These are phyloP conservation scores for Botrytis pseudocinerea DNA, from an alignment of 2,329 filamentous ascomycete genomes.

Conservation along the genomic window DNA sequence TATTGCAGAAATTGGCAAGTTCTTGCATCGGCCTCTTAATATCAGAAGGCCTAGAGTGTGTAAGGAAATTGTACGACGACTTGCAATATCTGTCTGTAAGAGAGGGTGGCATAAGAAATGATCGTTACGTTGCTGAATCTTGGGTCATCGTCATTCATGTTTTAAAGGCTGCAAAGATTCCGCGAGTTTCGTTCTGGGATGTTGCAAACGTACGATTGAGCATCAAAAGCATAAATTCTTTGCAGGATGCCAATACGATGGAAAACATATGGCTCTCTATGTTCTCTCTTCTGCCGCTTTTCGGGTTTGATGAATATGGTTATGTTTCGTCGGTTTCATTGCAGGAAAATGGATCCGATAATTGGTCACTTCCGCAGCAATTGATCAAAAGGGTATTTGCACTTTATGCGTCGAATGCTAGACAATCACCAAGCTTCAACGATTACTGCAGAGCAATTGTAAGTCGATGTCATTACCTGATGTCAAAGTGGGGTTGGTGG, in stretches of 20 bases:
- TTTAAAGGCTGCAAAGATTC: constrained; percentile 52
- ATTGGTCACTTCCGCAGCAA: constrained; percentile 61
- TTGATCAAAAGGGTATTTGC: constrained; percentile 58
- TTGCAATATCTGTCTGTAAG: constrained; percentile 49
- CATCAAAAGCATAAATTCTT: constrained; percentile 41
- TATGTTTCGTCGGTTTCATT: constrained; percentile 47
- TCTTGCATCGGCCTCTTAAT: constrained; percentile 47
- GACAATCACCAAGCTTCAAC: constrained; percentile 63
- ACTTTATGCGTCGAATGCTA: constrained; percentile 56
- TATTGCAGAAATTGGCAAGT: constrained; percentile 48
- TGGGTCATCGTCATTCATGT: constrained; percentile 62
- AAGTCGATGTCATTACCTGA: constrained; percentile 61
- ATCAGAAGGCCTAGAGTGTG: constrained; percentile 45
- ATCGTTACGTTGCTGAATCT: constrained; percentile 49
- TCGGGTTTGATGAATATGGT: constrained; percentile 59
- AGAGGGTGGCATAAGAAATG: constrained; percentile 54
- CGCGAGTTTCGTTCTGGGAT: constrained; percentile 61
- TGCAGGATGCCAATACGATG: constrained; percentile 49
- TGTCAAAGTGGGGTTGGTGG: constrained; percentile 66
- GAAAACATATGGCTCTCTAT: constrained; percentile 59
- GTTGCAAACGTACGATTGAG: constrained; percentile 50
- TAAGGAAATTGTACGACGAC: constrained; percentile 51
- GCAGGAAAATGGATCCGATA: constrained; percentile 49
- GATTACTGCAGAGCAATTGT: constrained; percentile 62
- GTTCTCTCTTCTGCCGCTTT: constrained; percentile 61